Evolutionary conservation across 306 rosid species (phyloP).

Genomic region (Coriaria nepalensis): DNA sequence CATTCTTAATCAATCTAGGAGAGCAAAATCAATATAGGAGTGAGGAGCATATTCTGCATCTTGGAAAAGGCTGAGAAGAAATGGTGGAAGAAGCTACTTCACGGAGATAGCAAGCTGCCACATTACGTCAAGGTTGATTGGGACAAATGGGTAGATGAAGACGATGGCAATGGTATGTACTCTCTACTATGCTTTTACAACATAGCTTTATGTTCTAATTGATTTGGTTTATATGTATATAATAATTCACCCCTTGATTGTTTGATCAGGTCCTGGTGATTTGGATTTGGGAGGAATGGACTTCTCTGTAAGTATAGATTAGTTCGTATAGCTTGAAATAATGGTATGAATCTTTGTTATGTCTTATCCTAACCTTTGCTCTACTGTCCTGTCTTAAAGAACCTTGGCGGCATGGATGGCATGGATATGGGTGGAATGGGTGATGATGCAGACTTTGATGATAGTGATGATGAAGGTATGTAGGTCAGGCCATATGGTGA

Average conservation of each 20-base stretch:
- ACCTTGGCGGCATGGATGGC: slow-evolving; percentile 32
- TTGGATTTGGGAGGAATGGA: slow-evolving; percentile 81
- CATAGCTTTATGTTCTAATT: background rate
- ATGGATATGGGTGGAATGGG: slow-evolving; percentile 11
- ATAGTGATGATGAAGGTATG: slow-evolving; percentile 54
- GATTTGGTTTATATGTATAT: background rate
- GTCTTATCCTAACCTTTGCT: slow-evolving; percentile 2
- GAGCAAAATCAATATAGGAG: slow-evolving; percentile 64
- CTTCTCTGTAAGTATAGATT: slow-evolving; percentile 52
- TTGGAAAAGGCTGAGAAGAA: slow-evolving; percentile 61
- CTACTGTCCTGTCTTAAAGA: slow-evolving; percentile 27
- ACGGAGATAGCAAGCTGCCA: slow-evolving; percentile 54
- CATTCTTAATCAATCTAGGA: slow-evolving; percentile 23
- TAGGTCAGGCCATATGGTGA: too few relatives aligned
- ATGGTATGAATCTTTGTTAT: background rate
- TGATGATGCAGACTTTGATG: slow-evolving; percentile 34
- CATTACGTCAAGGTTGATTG: slow-evolving; percentile 75
- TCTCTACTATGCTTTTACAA: background rate
- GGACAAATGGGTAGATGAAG: slow-evolving; percentile 88
- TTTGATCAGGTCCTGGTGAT: slow-evolving; percentile 32
- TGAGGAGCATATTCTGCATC: slow-evolving; percentile 49
- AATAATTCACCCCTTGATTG: background rate
- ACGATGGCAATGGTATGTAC: slow-evolving; percentile 18
- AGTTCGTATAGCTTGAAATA: background rate
- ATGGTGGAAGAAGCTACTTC: slow-evolving; percentile 69